A percentile compares a stretch with the other conserved stretches of the same genome.
phyloP scores from a whole-genome alignment of 306 rosid genomes.

The Cucumis hystrix region DNA sequence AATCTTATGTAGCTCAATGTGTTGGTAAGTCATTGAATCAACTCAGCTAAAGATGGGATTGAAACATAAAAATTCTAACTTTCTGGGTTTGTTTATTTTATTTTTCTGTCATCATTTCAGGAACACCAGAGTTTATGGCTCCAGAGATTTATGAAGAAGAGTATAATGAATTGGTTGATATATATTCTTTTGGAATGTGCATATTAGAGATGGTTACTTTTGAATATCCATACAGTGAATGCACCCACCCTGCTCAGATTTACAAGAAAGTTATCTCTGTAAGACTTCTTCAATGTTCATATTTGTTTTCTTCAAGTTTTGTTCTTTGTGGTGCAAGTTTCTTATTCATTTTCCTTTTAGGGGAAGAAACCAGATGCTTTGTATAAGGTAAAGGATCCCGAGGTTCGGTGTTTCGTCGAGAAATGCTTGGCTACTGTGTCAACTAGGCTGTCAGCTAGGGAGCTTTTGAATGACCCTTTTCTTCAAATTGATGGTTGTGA shows the following conservation, averaged over 20 bases:
- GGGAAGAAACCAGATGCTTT: slow-evolving; percentile 79
- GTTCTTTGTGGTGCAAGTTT: slow-evolving; percentile 2
- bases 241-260: slow-evolving; percentile 85
- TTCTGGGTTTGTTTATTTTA: background rate
- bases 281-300: slow-evolving; percentile 19
- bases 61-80: background rate
- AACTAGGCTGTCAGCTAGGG: slow-evolving; percentile 65
- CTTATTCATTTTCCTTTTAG: slow-evolving; percentile 17
- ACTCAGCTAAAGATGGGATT: background rate
- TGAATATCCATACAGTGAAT: slow-evolving; percentile 95
- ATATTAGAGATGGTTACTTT: slow-evolving; percentile 93
- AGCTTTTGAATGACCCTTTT: slow-evolving; percentile 78
- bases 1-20: slow-evolving; percentile 67
- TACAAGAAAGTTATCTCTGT: slow-evolving; percentile 90
- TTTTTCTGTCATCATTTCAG: slow-evolving; percentile 19
- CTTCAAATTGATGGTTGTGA: slow-evolving; percentile 63
- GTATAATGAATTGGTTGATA: slow-evolving; percentile 89
- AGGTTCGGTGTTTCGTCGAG: slow-evolving; percentile 67
- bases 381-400: slow-evolving; percentile 57
- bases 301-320: background rate
- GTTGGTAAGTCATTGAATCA: slow-evolving; percentile 43
- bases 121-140: slow-evolving; percentile 99
- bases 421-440: slow-evolving; percentile 81
- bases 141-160: slow-evolving; percentile 96
- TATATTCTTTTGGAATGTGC: slow-evolving; percentile 96